Evolutionary conservation across 345 rosid genomes (phyloP).

Genomic region (Atalantia buxifolia): DNA sequence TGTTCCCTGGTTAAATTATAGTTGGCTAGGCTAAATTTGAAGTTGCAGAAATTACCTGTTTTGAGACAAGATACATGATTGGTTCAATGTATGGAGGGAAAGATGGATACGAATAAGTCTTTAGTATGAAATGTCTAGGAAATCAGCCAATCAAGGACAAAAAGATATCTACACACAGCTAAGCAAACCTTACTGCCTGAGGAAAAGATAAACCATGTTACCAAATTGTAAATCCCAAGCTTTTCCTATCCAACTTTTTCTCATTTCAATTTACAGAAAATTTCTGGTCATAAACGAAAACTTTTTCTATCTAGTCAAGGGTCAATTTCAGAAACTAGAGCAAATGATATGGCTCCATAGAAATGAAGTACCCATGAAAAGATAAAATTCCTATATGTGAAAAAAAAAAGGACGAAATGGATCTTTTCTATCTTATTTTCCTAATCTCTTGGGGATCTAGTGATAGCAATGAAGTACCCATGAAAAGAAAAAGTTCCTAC

Average conservation of each 20-base stretch:
- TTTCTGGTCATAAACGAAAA: neutral
- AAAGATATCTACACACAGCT: neutral
- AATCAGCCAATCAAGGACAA: neutral
- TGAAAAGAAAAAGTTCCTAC: neutral
- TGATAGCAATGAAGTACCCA: neutral
- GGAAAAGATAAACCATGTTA: neutral
- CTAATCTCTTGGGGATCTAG: neutral
- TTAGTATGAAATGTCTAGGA: neutral
- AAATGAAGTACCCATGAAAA: neutral
- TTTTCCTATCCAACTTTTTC: neutral
- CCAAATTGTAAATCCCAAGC: neutral
- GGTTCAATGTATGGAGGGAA: neutral
- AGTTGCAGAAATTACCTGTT: neutral
- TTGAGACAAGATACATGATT: neutral
- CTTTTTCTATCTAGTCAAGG: neutral
- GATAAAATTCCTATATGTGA: neutral
- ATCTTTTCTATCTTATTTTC: neutral
- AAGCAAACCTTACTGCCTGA: neutral
- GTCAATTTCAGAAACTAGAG: neutral
- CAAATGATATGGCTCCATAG: neutral
- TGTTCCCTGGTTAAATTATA: neutral
- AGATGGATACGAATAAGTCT: neutral
- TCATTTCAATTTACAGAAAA: neutral
- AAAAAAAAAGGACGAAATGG: neutral
- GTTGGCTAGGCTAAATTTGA: neutral